Evolutionary conservation across 1,139 yeast genomes (phyloP).

Genomic region (Debaryomyces subglobosus): DNA sequence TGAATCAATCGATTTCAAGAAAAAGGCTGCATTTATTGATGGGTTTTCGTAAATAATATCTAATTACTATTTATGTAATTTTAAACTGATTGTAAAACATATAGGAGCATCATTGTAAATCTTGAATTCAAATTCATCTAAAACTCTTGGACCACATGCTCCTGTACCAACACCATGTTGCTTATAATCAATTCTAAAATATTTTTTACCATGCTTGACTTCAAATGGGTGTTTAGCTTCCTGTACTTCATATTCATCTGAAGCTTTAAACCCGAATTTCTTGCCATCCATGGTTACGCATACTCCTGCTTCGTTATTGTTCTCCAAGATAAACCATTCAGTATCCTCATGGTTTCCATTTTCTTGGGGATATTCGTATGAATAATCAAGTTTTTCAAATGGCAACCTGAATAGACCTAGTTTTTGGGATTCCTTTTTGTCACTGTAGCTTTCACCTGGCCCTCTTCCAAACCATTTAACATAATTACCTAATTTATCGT

Average conservation of each 20-base stretch:
- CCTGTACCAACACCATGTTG: constrained; percentile 39
- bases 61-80: no score
- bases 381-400: constrained; percentile 20
- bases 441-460: constrained; percentile 37
- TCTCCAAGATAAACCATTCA: constrained; percentile 23
- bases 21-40: no score
- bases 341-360: constrained; percentile 37
- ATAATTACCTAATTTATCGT: constrained; percentile 11
- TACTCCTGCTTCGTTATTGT: constrained; percentile 5
- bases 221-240: constrained; percentile 34
- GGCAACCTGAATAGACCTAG: constrained; percentile 22
- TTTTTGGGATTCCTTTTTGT: constrained; percentile 28
- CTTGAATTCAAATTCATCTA: constrained; percentile 22
- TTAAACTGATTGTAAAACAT: neutral
- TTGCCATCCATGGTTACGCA: constrained; percentile 7
- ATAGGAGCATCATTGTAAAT: neutral
- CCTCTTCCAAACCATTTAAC: constrained; percentile 36
- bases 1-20: no score
- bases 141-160: constrained; percentile 35
- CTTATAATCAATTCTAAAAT: constrained; percentile 31
- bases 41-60: no score
- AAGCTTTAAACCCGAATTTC: constrained; percentile 22
- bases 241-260: constrained; percentile 22
- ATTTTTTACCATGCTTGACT: constrained; percentile 17
- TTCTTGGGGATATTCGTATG: constrained; percentile 39